Evolutionary conservation across 2,329 filamentous ascomycete species (phyloP), one percentile per base, ranked within the genome.

Genomic region (Elsinoe ampelina): DNA sequence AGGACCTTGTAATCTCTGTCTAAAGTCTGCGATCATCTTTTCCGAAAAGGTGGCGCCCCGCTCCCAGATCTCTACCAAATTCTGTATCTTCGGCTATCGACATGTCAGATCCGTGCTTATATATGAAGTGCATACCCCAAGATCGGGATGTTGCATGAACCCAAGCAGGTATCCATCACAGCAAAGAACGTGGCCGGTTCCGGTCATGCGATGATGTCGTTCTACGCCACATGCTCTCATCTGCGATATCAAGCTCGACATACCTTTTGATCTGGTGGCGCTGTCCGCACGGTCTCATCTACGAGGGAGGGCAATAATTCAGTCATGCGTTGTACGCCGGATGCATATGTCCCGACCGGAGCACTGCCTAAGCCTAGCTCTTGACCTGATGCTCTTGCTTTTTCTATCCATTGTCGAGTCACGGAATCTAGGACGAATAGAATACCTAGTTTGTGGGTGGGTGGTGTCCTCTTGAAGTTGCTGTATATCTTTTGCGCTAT

Each of bases 371-470:
- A 87, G 73, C 90, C 82, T 68, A 86, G 75, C 71, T 72, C 69
- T 63, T 97, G 91, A 67, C 87, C 88, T 64, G 87, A 81, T 68
- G 85, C 82, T 75, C 91, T 93, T 68, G 93, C 92, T 75, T 90
- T 87, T 73, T 97, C 92, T 78, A 95, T 84, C 92, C 93, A 98
- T 78, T 95, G 92, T 75, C 93, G 89, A 73, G 91, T 92, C 82
- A 98, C 91, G 79, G 92, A 95, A 81, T 98, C 93, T 91, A 98
- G 89, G 76, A 97, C 91, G 85, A 98, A 98, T 76, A 98, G 85
- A 70, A 96, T 91, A 75, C 93, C 93, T 73, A 98, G 82, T 77
- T 98, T 98, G 82, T 98, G 92, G 71, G 90, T 95, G 71, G 84
- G 84, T 59, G 89, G 89, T 64, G 91, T 86, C 74, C 93, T 95